Conservation (phyloP, 345 rosid genomes). For the Erodium maritimum region DNA sequence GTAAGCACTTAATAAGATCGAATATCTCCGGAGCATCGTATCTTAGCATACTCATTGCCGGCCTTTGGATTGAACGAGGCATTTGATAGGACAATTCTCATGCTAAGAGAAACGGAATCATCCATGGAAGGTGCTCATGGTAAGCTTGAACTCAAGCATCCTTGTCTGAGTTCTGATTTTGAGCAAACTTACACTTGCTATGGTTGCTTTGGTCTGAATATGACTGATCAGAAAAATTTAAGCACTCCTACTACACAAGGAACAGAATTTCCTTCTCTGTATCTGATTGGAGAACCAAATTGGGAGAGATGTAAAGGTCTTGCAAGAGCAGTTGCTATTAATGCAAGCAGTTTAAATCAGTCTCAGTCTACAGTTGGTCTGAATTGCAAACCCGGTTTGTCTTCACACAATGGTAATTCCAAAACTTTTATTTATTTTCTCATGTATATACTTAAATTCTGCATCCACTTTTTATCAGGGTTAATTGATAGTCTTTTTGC, state of each 20-base stretch:
- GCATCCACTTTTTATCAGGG: background rate
- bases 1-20: slow-evolving; percentile 21
- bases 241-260: slow-evolving; percentile 11
- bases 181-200: slow-evolving; percentile 32
- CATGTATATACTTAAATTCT: too few species aligned
- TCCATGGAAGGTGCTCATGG: slow-evolving; percentile 7
- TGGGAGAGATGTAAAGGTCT: slow-evolving; percentile 39
- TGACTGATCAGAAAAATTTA: slow-evolving; percentile 4
- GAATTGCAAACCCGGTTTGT: slow-evolving; percentile 19
- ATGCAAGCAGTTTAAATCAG: slow-evolving; percentile 23
- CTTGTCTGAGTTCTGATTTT: slow-evolving; percentile 34
- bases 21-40: slow-evolving; percentile 18
- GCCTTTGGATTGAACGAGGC: slow-evolving; percentile 46
- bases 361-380: slow-evolving; percentile 6
- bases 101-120: slow-evolving; percentile 18
- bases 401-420: slow-evolving; percentile 22
- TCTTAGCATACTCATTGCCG: slow-evolving; percentile 36
- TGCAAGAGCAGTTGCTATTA: slow-evolving; percentile 39
- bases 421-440: background rate
- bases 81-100: slow-evolving; percentile 40
- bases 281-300: slow-evolving; percentile 33
- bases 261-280: slow-evolving; percentile 4
- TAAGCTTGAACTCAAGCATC: slow-evolving; percentile 29
- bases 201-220: slow-evolving; percentile 13
- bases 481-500: too few species aligned